phyloP scores from a whole-genome alignment of 2,329 filamentous ascomycete genomes.

The Leptographium galeiforme region DNA sequence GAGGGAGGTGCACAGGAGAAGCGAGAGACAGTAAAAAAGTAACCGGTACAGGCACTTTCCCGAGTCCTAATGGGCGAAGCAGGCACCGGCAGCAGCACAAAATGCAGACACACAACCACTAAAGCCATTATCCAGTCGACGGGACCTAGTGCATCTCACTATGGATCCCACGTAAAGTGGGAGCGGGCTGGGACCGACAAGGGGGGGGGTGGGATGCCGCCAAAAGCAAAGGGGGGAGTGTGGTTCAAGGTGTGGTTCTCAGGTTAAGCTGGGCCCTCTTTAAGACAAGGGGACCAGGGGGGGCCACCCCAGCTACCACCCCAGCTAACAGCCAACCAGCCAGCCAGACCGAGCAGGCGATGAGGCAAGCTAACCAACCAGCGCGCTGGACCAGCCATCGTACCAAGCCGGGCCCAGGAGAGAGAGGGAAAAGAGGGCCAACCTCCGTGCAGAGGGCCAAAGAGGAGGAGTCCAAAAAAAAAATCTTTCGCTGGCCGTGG shows the following conservation, averaged over 20 bases:
- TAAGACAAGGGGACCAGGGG: conserved; percentile 27
- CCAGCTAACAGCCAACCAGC: conserved; percentile 1
- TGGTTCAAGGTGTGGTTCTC: conserved; percentile 1
- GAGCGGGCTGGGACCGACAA: conserved; percentile 7
- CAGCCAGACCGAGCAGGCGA: conserved; percentile 1
- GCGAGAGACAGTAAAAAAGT: conserved; percentile 17
- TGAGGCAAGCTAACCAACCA: conserved; percentile 3
- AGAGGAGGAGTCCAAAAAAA: background rate
- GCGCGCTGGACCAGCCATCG: background rate
- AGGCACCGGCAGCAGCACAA: conserved; percentile 10
- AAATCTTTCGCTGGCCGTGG: background rate
- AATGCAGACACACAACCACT: conserved; percentile 15
- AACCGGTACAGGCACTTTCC: background rate
- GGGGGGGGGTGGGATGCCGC: conserved; percentile 18
- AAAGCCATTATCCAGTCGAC: background rate
- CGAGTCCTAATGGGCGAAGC: background rate
- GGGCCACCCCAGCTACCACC: background rate
- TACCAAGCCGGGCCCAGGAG: background rate
- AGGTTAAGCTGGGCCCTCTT: conserved; percentile 24
- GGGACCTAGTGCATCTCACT: conserved; percentile 18
- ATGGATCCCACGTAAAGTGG: conserved; percentile 10
- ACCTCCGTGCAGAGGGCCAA: background rate
- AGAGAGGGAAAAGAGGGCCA: background rate
- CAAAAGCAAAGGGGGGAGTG: background rate
- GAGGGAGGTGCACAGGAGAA: conserved; percentile 20